Base-by-base conservation (phyloP, 2,329 filamentous ascomycete genomes). In the Aspergillus felis region DNA sequence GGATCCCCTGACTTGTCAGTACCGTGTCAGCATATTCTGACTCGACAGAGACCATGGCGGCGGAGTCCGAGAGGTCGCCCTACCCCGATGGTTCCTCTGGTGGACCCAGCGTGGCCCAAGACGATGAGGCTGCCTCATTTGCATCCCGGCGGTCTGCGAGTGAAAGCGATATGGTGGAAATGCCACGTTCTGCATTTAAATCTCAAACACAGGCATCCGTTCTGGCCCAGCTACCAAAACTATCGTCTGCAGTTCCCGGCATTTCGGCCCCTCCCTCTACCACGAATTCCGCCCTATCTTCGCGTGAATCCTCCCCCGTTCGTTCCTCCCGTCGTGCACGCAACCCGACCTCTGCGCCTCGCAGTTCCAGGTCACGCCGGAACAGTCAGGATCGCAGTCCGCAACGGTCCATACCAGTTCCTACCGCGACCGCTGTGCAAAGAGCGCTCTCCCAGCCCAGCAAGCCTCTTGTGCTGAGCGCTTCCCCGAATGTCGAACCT, bases 301-400 rank as follows among this genome's bases (percentile, higher is more conserved):
- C 80, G 35, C 76, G 79, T 60, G 80, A 82, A 66, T 68, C 78
- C 27, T 82, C 80, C 24, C 80, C 80, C 22, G 66, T 71, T 56
- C 72, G 72, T 61, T 64, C 61, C 53, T 64, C 71, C 54, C 68
- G 65, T 51, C 69, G 69, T 49, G 60, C 63, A 38, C 62, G 61
- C 58, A 73, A 70, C 59, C 66, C 71, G 32, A 65, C 66, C 22
- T 65, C 72, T 29, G 63, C 67, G 42, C 67, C 68, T 59, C 67
- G 73, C 55, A 63, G 71, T n/a, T 67, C 73, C 54, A 79, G 83
- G 65, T 86, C 87, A 57, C 84, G 87, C 66, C 88, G 87, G 71
- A 86, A 84, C 70, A 90, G 86, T 71, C 81, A 86, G 60, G 87
- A 90, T 56, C 76, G 81, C 58, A 90, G 86, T 65, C 86, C 87